These are phyloP conservation scores for Wickerhamiella brachini DNA, from an alignment of 805 yeast species.

Conservation along the genomic window DNA sequence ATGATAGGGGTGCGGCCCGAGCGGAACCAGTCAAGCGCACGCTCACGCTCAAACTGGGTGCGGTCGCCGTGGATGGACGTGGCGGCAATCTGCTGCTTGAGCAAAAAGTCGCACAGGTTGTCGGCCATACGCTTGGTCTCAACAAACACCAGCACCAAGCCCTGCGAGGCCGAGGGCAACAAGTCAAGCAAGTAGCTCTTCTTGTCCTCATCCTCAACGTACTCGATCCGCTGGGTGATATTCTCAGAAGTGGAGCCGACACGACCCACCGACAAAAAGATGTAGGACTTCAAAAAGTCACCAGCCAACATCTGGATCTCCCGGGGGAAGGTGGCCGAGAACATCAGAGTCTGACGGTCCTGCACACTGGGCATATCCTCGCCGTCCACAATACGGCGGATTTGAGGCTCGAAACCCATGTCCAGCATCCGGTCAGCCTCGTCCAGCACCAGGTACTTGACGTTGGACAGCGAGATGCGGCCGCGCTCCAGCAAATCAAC, in stretches of 20 bases:
- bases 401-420: constrained; percentile 99
- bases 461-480: constrained; percentile 72
- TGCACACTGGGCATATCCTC: constrained; percentile 93
- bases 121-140: constrained; percentile 99
- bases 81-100: constrained; percentile 83
- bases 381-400: constrained; percentile 93
- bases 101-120: constrained; percentile 79
- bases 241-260: constrained; percentile 99
- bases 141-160: constrained; percentile 86
- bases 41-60: constrained; percentile 94
- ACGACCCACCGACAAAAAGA: constrained; percentile 94
- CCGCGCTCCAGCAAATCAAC: constrained; percentile 94
- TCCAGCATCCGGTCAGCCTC: constrained; percentile 99
- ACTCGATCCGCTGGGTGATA: constrained; percentile 84
- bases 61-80: constrained; percentile 99
- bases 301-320: constrained; percentile 95
- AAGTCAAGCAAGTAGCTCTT: constrained; percentile 81
- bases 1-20: constrained; percentile 82
- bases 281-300: constrained; percentile 90
- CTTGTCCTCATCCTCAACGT: constrained; percentile 90
- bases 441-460: constrained; percentile 87
- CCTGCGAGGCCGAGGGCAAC: constrained; percentile 61
- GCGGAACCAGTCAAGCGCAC: constrained; percentile 89
- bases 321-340: constrained; percentile 97
- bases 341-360: constrained; percentile 93